Evolutionary conservation across 495 filamentous ascomycete genomes (phyloP).

Genomic region (Aspergillus asperescens): DNA sequence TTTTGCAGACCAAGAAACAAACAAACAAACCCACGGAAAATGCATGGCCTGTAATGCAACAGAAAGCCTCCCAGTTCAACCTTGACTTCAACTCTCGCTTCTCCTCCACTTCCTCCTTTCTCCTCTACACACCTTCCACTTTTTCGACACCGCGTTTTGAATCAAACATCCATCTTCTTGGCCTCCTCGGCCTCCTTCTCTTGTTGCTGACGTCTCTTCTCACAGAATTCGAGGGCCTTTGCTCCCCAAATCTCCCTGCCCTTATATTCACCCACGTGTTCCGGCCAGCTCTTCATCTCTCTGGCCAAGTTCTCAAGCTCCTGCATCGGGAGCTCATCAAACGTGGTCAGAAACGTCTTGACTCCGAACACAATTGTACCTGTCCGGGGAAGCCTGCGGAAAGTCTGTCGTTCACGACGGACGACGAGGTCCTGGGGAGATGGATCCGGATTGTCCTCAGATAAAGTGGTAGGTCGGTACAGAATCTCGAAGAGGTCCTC

Average conservation of each 20-base stretch:
- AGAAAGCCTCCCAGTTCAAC: slow-evolving; percentile 18
- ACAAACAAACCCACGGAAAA: slow-evolving; percentile 15
- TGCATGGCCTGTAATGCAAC: slow-evolving; percentile 18
- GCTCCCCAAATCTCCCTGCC: slow-evolving; percentile 47
- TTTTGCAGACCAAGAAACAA: slow-evolving; percentile 22
- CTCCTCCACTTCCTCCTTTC: background rate
- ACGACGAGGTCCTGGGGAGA: slow-evolving; percentile 41
- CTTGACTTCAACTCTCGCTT: background rate
- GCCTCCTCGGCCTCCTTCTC: slow-evolving; percentile 4
- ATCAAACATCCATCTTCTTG: slow-evolving; percentile 24
- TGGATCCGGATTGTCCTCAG: slow-evolving; percentile 32
- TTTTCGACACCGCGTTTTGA: background rate
- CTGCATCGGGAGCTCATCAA: slow-evolving; percentile 44
- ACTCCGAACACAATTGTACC: slow-evolving; percentile 50
- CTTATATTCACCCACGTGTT: slow-evolving; percentile 49
- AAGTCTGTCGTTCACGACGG: slow-evolving; percentile 52
- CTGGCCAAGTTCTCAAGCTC: slow-evolving; percentile 41
- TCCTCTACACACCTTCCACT: background rate
- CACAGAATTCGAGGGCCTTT: slow-evolving; percentile 42
- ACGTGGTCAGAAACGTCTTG: slow-evolving; percentile 44
- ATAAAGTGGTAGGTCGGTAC: slow-evolving; percentile 33
- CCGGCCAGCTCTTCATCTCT: slow-evolving; percentile 50
- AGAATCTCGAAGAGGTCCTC: slow-evolving; percentile 40
- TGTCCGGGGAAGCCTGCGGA: slow-evolving; percentile 45
- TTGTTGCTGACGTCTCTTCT: slow-evolving; percentile 15